Base-by-base conservation (phyloP, 805 yeast genomes). In the Cyberlindnera mrakii region DNA sequence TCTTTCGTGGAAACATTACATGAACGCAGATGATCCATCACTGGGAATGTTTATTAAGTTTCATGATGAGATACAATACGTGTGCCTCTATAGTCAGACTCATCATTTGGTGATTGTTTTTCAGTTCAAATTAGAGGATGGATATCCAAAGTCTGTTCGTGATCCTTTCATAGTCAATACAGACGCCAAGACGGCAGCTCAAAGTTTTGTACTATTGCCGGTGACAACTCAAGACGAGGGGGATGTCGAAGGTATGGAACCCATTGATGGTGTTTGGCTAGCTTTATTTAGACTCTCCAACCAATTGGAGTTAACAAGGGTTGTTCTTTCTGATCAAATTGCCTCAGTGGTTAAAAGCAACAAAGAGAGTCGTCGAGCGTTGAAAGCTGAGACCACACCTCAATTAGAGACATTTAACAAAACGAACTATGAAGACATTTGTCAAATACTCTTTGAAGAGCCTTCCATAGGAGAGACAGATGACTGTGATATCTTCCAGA, bases 1-100 rank as follows among this genome's bases (percentile, higher is more conserved):
- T 3, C 53, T 87, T 1, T 74, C 90, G 0, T 85, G 95, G 90
- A 82, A 80, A 47, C 96, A 88, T 59, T 75, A 64, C 46, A 60
- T 84, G 18, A 71, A 72, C 35, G 68, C 73, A 7, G 49, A 58
- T 1, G 95, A 86, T 51, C 71, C 74, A 1, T 70, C 86, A 0
- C 51, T 80, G 42, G 63, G 58, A 40, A 43, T 83, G 41, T 49
- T 58, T 2, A 55, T 71, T 2, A 56, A 62, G 11, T 42, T 53
- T 9, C 33, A 58, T 3, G 52, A 51, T 11, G 52, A 37, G 45
- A 46, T 46, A 10, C 48, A 48, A 17, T 40, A 51, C 25, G 56
- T 59, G 0, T 41, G 60, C 6, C 17, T 67, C 0, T 44, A 59
- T 27, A 67, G 72, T 1, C 58, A 58, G 20, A 27, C 57, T 6